Evolutionary conservation across 176 grass and related monocot genomes (phyloP).

Genomic region (Eleusine coracana): DNA sequence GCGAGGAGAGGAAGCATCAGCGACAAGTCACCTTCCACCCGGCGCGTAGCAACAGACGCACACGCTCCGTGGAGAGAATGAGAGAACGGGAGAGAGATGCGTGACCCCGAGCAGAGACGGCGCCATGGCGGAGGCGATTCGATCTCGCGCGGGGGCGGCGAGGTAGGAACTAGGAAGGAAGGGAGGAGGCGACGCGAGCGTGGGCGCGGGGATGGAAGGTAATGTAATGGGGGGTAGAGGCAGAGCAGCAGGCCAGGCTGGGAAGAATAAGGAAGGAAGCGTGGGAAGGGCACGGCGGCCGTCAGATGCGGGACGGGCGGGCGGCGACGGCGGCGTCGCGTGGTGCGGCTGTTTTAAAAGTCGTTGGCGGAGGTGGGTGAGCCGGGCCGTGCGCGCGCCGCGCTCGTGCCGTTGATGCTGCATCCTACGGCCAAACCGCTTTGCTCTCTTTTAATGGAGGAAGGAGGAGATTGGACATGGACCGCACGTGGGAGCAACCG

Average conservation of each 20-base stretch:
- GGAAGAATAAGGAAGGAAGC: not conserved
- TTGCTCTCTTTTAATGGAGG: not conserved
- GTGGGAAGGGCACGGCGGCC: not conserved
- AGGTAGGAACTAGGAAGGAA: not conserved
- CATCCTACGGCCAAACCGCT: not conserved
- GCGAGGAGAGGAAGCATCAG: slow-evolving; percentile 9
- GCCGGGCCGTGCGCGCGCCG: not conserved
- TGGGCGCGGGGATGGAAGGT: slow-evolving; percentile 15
- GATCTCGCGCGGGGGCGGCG: slow-evolving; percentile 29
- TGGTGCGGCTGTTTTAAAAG: not conserved
- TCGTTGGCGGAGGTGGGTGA: not conserved
- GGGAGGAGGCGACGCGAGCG: not conserved
- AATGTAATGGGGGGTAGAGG: not conserved
- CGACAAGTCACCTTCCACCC: not conserved
- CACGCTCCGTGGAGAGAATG: no score
- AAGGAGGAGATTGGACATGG: not conserved
- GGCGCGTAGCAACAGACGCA: not conserved
- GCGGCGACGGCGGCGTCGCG: not conserved
- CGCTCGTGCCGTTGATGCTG: not conserved
- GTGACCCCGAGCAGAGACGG: slow-evolving; percentile 56
- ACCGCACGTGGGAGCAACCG: not conserved
- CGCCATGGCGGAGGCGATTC: slow-evolving; percentile 46
- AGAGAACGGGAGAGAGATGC: not conserved
- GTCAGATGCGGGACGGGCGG: slow-evolving; percentile 27
- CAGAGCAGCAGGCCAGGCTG: not conserved